Evolutionary conservation across 768 basidiomycete genomes (phyloP).

Genomic region (Antrodiella citrinella): DNA sequence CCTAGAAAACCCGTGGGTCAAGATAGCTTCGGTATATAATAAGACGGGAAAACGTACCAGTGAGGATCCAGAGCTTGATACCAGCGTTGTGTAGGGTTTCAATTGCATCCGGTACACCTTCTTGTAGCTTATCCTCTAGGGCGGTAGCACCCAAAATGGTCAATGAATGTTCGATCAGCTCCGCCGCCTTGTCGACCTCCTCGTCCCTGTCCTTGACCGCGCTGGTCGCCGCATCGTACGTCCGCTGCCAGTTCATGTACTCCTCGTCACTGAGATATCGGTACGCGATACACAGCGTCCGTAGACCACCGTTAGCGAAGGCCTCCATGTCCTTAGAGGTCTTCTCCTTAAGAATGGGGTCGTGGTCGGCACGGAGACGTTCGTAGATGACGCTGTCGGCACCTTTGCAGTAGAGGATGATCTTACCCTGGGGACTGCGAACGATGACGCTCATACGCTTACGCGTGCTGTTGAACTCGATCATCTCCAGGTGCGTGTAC

Average conservation of each 20-base stretch:
- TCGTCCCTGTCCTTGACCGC: slow-evolving; percentile 79
- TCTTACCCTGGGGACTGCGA: slow-evolving; percentile 72
- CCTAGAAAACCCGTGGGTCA: slow-evolving; percentile 35
- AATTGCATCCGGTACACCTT: slow-evolving; percentile 94
- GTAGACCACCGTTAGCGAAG: slow-evolving; percentile 87
- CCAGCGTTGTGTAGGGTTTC: slow-evolving; percentile 86
- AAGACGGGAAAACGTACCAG: slow-evolving; percentile 41
- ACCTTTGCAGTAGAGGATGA: slow-evolving; percentile 92
- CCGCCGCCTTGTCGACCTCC: slow-evolving; percentile 83
- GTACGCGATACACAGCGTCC: slow-evolving; percentile 88
- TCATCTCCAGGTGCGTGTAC: slow-evolving; percentile 67
- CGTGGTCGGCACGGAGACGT: slow-evolving; percentile 71
- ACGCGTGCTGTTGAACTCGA: slow-evolving; percentile 92
- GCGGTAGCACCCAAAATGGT: slow-evolving; percentile 91
- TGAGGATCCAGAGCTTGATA: slow-evolving; percentile 97
- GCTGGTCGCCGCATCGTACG: slow-evolving; percentile 77
- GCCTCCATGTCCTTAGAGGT: slow-evolving; percentile 85
- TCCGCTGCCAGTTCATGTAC: slow-evolving; percentile 70
- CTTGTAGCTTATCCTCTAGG: slow-evolving; percentile 94
- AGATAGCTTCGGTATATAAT: slow-evolving; percentile 3
- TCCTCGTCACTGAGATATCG: slow-evolving; percentile 75
- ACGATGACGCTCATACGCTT: slow-evolving; percentile 95
- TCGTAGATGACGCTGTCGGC: slow-evolving; percentile 94
- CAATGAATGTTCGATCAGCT: slow-evolving; percentile 74
- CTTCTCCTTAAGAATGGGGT: slow-evolving; percentile 61